Evolutionary conservation across 2,329 filamentous ascomycete species (phyloP).

Genomic region (Aspergillus sp.): DNA sequence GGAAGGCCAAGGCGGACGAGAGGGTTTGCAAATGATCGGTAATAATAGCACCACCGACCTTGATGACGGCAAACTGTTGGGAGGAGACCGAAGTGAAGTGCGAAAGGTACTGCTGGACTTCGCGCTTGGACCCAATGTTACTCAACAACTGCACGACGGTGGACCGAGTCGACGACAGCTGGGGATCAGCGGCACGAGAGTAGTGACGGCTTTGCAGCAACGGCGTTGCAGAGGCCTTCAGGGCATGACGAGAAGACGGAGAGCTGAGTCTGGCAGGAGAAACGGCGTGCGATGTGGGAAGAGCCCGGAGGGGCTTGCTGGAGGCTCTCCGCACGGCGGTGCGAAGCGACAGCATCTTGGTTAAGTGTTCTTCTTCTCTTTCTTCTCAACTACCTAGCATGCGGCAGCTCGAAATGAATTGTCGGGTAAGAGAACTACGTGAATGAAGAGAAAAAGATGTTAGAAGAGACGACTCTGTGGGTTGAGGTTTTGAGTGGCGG

Average conservation of each 20-base stretch:
- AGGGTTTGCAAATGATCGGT: slow-evolving; percentile 90
- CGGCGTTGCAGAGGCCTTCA: slow-evolving; percentile 20
- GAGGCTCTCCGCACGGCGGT: slow-evolving; percentile 39
- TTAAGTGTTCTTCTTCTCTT: too few species aligned
- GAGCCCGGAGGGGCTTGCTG: slow-evolving; percentile 33
- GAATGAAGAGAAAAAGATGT: not conserved
- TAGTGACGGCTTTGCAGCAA: slow-evolving; percentile 35
- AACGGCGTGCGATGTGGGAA: slow-evolving; percentile 33
- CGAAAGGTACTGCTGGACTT: slow-evolving; percentile 94
- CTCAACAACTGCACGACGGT: slow-evolving; percentile 86
- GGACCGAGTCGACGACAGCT: slow-evolving; percentile 59
- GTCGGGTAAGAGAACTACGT: slow-evolving; percentile 12
- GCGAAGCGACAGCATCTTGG: slow-evolving; percentile 38
- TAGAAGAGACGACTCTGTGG: not conserved
- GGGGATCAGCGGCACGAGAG: slow-evolving; percentile 40
- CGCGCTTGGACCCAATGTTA: slow-evolving; percentile 91
- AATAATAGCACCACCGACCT: slow-evolving; percentile 93
- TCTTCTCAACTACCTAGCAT: slow-evolving; percentile 25
- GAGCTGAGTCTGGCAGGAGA: slow-evolving; percentile 22
- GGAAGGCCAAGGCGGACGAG: slow-evolving; percentile 79
- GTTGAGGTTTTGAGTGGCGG: not conserved
- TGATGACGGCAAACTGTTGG: slow-evolving; percentile 96
- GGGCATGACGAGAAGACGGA: slow-evolving; percentile 17
- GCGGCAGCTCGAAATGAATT: slow-evolving; percentile 28
- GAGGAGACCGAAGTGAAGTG: slow-evolving; percentile 96